Base-by-base conservation (phyloP, 2,329 filamentous ascomycete species). In the Scopulariopsis brevicaulis region DNA sequence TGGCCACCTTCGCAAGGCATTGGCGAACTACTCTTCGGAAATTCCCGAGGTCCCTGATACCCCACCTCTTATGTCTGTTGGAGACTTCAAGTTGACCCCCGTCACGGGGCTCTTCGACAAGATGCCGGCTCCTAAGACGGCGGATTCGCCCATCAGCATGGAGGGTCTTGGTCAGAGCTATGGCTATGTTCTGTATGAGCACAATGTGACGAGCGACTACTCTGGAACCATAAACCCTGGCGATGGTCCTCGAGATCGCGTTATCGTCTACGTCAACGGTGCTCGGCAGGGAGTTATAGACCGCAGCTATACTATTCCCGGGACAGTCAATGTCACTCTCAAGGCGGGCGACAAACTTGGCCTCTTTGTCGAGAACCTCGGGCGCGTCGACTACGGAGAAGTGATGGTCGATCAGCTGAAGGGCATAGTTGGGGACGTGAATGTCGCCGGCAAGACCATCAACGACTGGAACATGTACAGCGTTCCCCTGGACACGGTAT, bases 341-440 rank as follows among this genome's bases (percentile, higher is more conserved):
- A 62, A 65, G 20, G 61, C 63, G 1, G 74, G 73, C 6, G 75
- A 77, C 60, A 68, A 62, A 25, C 60, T 79, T 5, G 67, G 71
- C 58, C 68, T 79, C 0, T 63, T 79, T 3, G 71, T 78, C 1
- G 77, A 80, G 64, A 80, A 79, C 55, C 68, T 80, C n/a, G 77
- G 77, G 1, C 70, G 77, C 2, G 74, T 78, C 1, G 73, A 79
- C 60, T 77, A 75, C 60, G 70, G 70, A 54, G 70, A 71, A 2
- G 63, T 66, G 5, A 67, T 77, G 11, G 66, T 66, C 6, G 75
- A 80, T 37, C 77, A 72, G 25, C 67, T 66, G 24, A 79, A 79
- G 61, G 77, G 77, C 1, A 72, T 80, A 18, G 61, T 69, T 6
- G 72, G 71, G 1, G 66, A 77, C 55, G 73, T 79, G 1, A 74